Evolutionary conservation across 257 asterid genomes (phyloP).

Genomic region (Vinca minor): DNA sequence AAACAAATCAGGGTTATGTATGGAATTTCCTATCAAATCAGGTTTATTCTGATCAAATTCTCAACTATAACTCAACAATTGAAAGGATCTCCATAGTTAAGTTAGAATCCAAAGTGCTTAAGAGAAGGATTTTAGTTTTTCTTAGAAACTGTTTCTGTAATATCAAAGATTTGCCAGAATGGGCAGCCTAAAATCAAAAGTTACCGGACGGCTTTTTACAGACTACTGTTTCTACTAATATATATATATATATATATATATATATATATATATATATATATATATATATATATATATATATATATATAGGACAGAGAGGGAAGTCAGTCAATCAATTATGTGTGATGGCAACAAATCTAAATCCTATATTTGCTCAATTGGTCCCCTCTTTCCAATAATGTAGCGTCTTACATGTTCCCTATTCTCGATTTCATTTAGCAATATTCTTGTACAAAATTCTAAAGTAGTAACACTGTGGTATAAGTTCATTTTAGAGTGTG

Average conservation of each 20-base stretch:
- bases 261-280: neutral
- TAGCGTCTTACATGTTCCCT: neutral
- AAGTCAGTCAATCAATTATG: neutral
- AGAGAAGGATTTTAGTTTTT: neutral
- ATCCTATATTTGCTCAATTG: neutral
- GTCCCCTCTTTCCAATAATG: neutral
- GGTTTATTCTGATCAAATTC: too few relatives aligned
- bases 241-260: neutral
- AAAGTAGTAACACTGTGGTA: too few relatives aligned
- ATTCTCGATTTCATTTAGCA: neutral
- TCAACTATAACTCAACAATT: too few relatives aligned
- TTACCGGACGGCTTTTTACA: neutral
- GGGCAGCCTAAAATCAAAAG: conserved; percentile 1
- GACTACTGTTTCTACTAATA: neutral
- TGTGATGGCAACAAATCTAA: neutral
- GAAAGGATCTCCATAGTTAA: neutral
- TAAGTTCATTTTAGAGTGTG: too few relatives aligned
- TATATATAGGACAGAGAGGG: neutral
- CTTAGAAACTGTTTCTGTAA: neutral
- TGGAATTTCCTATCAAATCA: too few relatives aligned
- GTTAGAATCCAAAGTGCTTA: neutral
- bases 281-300: neutral
- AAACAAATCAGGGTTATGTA: neutral
- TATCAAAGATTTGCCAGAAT: neutral
- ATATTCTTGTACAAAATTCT: too few relatives aligned